Conservation (phyloP, 257 asterid species). For the Solanum chiquidenum region DNA sequence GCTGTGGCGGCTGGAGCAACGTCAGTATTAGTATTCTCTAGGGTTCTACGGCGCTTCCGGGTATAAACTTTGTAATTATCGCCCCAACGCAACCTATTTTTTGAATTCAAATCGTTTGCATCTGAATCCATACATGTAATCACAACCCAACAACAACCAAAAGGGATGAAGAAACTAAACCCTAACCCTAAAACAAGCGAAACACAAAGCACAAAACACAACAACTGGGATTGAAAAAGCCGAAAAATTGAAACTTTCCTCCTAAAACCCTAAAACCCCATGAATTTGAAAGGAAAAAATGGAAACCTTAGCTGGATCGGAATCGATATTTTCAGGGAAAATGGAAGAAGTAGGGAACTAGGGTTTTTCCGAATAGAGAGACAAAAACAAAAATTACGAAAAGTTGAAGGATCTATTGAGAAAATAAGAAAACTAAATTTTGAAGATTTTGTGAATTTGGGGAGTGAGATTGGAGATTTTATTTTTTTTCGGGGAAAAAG, state of each 20-base stretch:
- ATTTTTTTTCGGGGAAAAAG: background rate
- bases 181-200: conserved; percentile 10
- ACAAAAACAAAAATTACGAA: background rate
- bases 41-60: conserved; percentile 14
- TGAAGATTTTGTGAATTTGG: background rate
- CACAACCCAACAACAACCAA: background rate
- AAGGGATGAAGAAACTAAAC: background rate
- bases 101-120: conserved; percentile 9
- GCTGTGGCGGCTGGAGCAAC: background rate
- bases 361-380: background rate
- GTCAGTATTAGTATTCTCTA: background rate
- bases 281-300: background rate
- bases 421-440: background rate
- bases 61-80: conserved; percentile 22
- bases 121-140: conserved; percentile 38
- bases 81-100: conserved; percentile 13
- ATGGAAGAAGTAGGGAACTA: background rate
- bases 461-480: background rate
- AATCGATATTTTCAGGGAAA: background rate
- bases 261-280: conserved; percentile 1
- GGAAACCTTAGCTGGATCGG: background rate
- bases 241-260: conserved; percentile 1
- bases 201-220: background rate
- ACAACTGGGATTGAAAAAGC: background rate
- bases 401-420: background rate